Evolutionary conservation across 1,139 yeast genomes (phyloP).

Genomic region (Suhomyces terraborum): DNA sequence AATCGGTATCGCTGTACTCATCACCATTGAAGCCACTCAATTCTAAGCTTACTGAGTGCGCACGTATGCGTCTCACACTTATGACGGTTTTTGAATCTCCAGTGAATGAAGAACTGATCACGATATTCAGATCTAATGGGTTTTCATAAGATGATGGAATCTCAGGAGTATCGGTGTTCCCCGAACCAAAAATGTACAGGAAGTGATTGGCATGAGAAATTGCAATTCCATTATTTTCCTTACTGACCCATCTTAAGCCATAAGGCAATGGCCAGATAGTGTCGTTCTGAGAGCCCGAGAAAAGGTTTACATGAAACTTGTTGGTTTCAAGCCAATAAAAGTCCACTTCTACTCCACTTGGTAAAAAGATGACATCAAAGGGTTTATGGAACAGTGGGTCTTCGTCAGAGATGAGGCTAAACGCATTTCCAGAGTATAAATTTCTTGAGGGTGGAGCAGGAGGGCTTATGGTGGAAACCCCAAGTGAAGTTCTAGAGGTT

Average conservation of each 20-base stretch:
- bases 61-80: slow-evolving; percentile 50
- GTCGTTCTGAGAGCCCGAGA: slow-evolving; percentile 63
- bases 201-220: slow-evolving; percentile 60
- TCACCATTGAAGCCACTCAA: slow-evolving; percentile 29
- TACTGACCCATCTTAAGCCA: slow-evolving; percentile 61
- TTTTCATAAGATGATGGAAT: slow-evolving; percentile 48
- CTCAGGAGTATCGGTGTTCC: too few relatives aligned
- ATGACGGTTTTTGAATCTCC: slow-evolving; percentile 40
- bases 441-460: too few relatives aligned
- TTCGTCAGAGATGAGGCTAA: too few relatives aligned
- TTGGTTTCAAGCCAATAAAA: slow-evolving; percentile 50
- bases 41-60: slow-evolving; percentile 57
- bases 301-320: slow-evolving; percentile 79
- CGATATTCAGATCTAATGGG: slow-evolving; percentile 54
- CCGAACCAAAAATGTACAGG: slow-evolving; percentile 72
- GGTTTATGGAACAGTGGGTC: too few relatives aligned
- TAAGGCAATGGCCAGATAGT: slow-evolving; percentile 84
- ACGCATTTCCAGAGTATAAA: too few relatives aligned
- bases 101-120: slow-evolving; percentile 57
- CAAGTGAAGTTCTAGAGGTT: too few relatives aligned
- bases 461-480: too few relatives aligned
- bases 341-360: not conserved
- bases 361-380: too few relatives aligned
- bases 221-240: slow-evolving; percentile 59
- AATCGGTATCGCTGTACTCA: slow-evolving; percentile 25